A percentile compares a stretch with the other conserved stretches of the same genome.
Conservation (phyloP, 2,329 filamentous ascomycete genomes). For the Fusarium verrucosum region DNA sequence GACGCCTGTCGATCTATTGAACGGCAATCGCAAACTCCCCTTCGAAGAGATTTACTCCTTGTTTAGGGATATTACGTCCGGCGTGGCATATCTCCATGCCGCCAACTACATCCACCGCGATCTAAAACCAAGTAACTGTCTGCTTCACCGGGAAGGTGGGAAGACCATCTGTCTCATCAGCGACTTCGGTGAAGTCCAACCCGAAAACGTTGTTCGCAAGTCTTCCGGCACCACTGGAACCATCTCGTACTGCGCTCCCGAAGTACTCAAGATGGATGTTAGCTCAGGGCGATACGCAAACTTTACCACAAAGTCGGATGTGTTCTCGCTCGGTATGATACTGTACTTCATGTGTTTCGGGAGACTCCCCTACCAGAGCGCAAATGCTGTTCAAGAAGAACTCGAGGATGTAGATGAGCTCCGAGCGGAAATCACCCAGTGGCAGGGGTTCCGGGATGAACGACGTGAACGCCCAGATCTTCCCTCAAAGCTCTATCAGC, state of each 20-base stretch:
- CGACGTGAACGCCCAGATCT: slow-evolving; percentile 80
- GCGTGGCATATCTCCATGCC: slow-evolving; percentile 86
- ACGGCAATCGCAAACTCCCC: slow-evolving; percentile 58
- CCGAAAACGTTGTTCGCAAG: slow-evolving; percentile 80
- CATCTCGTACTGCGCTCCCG: slow-evolving; percentile 96
- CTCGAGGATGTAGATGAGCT: slow-evolving; percentile 89
- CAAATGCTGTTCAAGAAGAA: slow-evolving; percentile 88
- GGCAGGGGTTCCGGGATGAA: slow-evolving; percentile 87
- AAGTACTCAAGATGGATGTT: slow-evolving; percentile 78
- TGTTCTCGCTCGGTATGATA: slow-evolving; percentile 99
- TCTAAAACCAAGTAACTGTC: slow-evolving; percentile 94
- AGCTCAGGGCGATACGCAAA: slow-evolving; percentile 81
- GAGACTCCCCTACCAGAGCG: slow-evolving; percentile 82
- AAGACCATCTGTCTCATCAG: slow-evolving; percentile 87
- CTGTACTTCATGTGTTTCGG: slow-evolving; percentile 98
- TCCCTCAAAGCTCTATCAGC: slow-evolving; percentile 84
- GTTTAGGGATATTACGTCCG: slow-evolving; percentile 94
- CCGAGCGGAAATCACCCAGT: slow-evolving; percentile 83
- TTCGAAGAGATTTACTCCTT: slow-evolving; percentile 97
- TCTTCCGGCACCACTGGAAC: slow-evolving; percentile 95
- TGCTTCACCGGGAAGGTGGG: slow-evolving; percentile 79
- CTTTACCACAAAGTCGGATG: slow-evolving; percentile 95
- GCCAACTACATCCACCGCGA: slow-evolving; percentile 97
- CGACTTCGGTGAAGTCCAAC: slow-evolving; percentile 97
- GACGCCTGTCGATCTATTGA: slow-evolving; percentile 59